phyloP scores from a whole-genome alignment of 2,329 filamentous ascomycete species.

The Rutstroemia sydowiana region DNA sequence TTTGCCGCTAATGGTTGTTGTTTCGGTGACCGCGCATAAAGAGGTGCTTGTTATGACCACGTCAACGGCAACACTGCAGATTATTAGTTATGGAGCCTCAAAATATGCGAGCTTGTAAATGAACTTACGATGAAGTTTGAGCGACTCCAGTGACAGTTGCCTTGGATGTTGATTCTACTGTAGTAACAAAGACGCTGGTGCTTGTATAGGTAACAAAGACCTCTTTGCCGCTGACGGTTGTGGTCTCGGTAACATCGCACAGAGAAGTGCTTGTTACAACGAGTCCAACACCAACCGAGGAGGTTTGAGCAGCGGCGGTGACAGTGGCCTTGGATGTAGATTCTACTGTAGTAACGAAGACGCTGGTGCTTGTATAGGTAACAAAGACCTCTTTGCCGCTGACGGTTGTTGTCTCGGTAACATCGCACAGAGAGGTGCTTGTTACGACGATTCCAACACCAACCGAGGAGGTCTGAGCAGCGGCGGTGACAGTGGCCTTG shows the following conservation, averaged over 20 bases:
- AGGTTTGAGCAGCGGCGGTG: too few species aligned
- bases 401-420: constrained; percentile 13
- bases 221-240: background rate
- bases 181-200: constrained; percentile 1
- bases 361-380: constrained; percentile 1
- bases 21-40: constrained; percentile 40
- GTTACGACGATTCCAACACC: background rate
- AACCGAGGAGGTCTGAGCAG: too few species aligned
- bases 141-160: constrained; percentile 4
- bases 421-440: constrained; percentile 29
- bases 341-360: background rate
- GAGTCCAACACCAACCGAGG: background rate
- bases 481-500: constrained; percentile 7
- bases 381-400: background rate
- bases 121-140: constrained; percentile 6
- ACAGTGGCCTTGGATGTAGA: constrained; percentile 10
- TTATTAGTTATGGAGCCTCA: too few species aligned
- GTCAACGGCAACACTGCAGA: too few species aligned
- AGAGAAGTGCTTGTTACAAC: background rate
- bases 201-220: constrained; percentile 1
- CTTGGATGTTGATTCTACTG: constrained; percentile 7
- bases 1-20: constrained; percentile 37
- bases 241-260: constrained; percentile 30
- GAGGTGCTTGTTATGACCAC: too few species aligned
- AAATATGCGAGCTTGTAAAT: too few species aligned